These are phyloP conservation scores for Davidsoniella neocaledoniae DNA, from an alignment of 2,329 filamentous ascomycete species.

Conservation along the genomic window DNA sequence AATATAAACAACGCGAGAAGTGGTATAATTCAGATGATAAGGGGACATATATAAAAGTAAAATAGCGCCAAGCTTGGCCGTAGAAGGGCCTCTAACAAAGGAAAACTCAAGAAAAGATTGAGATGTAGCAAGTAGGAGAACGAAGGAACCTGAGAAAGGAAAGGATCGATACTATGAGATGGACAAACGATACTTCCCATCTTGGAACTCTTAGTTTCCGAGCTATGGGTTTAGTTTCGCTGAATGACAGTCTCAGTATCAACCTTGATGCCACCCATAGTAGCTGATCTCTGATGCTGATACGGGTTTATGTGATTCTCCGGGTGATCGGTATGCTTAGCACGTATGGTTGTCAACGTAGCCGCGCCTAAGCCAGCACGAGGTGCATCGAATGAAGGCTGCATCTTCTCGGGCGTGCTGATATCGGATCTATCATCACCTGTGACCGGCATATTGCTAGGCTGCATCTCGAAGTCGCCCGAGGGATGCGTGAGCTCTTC, in stretches of 20 bases:
- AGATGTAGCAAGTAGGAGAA: too few relatives aligned
- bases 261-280: constrained; percentile 9
- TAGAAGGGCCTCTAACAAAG: too few relatives aligned
- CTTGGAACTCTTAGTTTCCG: too few relatives aligned
- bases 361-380: background rate
- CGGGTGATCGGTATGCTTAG: background rate
- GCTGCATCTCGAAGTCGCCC: constrained; percentile 6
- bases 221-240: background rate
- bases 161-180: too few relatives aligned
- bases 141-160: too few relatives aligned
- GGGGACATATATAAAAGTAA: too few relatives aligned
- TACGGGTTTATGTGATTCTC: background rate
- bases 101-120: too few relatives aligned
- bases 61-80: too few relatives aligned
- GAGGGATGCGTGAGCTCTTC: constrained; percentile 3
- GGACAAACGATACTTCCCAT: too few relatives aligned
- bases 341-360: background rate
- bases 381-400: background rate
- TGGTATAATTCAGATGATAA: too few relatives aligned
- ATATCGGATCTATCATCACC: background rate
- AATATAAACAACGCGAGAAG: too few relatives aligned
- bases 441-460: background rate
- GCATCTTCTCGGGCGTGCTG: background rate
- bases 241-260: constrained; percentile 7
- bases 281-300: constrained; percentile 2